Evolutionary conservation across 2,329 filamentous ascomycete genomes (phyloP).

Genomic region (Neofusicoccum kwambonambiense): DNA sequence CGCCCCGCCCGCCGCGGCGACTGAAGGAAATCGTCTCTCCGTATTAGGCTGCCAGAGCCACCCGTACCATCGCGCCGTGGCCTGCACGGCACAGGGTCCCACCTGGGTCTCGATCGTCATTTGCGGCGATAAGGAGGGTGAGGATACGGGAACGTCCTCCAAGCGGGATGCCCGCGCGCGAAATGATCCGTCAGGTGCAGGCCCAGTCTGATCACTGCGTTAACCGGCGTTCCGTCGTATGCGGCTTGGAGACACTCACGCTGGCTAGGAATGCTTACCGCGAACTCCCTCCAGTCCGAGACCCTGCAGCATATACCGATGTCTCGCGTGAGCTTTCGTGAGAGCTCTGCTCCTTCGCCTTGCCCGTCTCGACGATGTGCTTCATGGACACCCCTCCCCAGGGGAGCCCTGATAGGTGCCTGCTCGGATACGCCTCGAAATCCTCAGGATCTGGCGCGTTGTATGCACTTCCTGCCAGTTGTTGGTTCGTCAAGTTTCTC

Average conservation of each 20-base stretch:
- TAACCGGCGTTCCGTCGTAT: conserved; percentile 23
- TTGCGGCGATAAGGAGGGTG: background rate
- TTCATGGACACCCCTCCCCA: conserved; percentile 69
- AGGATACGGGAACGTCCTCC: conserved; percentile 25
- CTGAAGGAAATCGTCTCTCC: background rate
- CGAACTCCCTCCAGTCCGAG: conserved; percentile 37
- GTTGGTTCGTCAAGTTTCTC: conserved; percentile 62
- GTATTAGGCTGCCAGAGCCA: background rate
- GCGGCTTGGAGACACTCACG: conserved; percentile 25
- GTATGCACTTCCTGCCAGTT: conserved; percentile 65
- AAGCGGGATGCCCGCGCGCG: conserved; percentile 36
- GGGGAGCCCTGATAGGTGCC: conserved; percentile 63
- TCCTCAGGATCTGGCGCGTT: conserved; percentile 59
- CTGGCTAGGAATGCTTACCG: conserved; percentile 33
- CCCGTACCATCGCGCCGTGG: background rate
- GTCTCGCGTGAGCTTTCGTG: conserved; percentile 40
- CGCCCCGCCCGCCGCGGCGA: background rate
- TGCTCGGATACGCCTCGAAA: conserved; percentile 42
- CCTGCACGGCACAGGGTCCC: background rate
- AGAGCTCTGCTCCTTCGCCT: conserved; percentile 45
- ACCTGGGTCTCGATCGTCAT: too few species aligned
- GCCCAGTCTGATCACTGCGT: conserved; percentile 33
- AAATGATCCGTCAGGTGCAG: conserved; percentile 42
- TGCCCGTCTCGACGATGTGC: conserved; percentile 48
- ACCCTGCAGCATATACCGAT: conserved; percentile 38